Evolutionary conservation across 1,284 basidiomycete genomes (phyloP).

Genomic region (Irpex sp.): DNA sequence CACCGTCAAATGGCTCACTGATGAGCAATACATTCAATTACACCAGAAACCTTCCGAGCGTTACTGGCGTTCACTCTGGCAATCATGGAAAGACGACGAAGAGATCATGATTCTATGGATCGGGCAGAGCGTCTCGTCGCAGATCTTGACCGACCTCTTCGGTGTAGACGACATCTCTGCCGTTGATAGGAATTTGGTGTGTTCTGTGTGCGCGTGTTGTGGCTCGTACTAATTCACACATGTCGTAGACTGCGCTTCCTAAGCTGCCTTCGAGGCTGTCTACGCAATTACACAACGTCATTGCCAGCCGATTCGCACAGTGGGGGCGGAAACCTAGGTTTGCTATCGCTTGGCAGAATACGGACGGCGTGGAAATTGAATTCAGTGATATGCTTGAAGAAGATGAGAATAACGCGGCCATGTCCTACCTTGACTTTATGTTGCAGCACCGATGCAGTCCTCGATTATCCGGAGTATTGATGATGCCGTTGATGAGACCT

Average conservation of each 20-base stretch:
- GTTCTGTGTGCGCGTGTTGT: constrained; percentile 14
- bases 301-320: constrained; percentile 63
- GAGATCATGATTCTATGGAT: constrained; percentile 68
- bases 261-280: constrained; percentile 75
- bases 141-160: constrained; percentile 84
- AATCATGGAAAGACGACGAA: too few relatives aligned
- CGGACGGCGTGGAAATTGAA: constrained; percentile 92
- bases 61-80: constrained; percentile 17
- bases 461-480: not conserved
- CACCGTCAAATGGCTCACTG: too few relatives aligned
- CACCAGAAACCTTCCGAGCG: constrained; percentile 80
- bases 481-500: constrained; percentile 31
- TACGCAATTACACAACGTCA: constrained; percentile 79
- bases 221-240: not conserved
- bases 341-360: constrained; percentile 84
- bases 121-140: constrained; percentile 76
- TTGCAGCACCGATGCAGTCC: not conserved
- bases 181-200: constrained; percentile 72
- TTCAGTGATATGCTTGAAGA: constrained; percentile 90
- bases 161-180: constrained; percentile 75
- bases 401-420: constrained; percentile 37
- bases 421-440: constrained; percentile 83
- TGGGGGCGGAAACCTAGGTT: constrained; percentile 67
- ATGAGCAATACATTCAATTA: constrained; percentile 59
- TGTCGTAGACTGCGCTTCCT: constrained; percentile 63